A percentile compares a stretch with the other conserved stretches of the same genome.
Evolutionary conservation across 1,284 basidiomycete species (phyloP).

Genomic region (Blastosporella zonata): DNA sequence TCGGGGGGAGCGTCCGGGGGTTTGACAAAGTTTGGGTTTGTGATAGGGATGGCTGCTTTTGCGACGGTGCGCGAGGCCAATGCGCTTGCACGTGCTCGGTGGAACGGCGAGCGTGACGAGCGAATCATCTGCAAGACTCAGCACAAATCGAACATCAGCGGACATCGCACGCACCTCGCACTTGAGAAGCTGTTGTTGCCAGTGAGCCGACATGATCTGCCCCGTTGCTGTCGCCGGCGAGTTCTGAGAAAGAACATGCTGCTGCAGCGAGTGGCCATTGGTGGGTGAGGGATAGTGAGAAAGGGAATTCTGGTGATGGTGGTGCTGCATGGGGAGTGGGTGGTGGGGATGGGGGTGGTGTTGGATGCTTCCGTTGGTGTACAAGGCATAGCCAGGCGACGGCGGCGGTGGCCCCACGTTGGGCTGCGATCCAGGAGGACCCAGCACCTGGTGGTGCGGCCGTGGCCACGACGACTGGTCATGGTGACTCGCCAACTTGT

Average conservation of each 20-base stretch:
- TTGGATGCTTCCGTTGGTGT: slow-evolving; percentile 66
- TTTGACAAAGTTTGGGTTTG: slow-evolving; percentile 71
- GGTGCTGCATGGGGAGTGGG: slow-evolving; percentile 57
- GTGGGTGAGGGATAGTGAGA: slow-evolving; percentile 71
- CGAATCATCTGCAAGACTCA: slow-evolving; percentile 58
- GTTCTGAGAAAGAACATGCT: slow-evolving; percentile 55
- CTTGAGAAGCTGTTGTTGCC: slow-evolving; percentile 80
- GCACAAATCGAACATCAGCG: slow-evolving; percentile 4
- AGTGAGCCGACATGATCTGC: slow-evolving; percentile 68
- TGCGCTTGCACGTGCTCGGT: slow-evolving; percentile 75
- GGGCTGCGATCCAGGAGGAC: slow-evolving; percentile 51
- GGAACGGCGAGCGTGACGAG: slow-evolving; percentile 72
- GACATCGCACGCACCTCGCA: slow-evolving; percentile 57
- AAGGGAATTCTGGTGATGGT: slow-evolving; percentile 74
- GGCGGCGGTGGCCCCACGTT: slow-evolving; percentile 57
- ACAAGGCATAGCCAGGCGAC: slow-evolving; percentile 69
- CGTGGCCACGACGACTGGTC: slow-evolving; percentile 70
- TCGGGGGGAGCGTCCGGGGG: slow-evolving; percentile 35
- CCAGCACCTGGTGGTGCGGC: slow-evolving; percentile 58
- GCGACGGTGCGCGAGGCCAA: slow-evolving; percentile 75
- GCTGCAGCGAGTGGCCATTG: slow-evolving; percentile 56
- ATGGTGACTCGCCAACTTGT: slow-evolving; percentile 67
- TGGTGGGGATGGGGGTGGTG: slow-evolving; percentile 61
- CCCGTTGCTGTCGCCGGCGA: slow-evolving; percentile 58
- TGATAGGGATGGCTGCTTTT: slow-evolving; percentile 81